phyloP scores from a whole-genome alignment of 164 flowering plant species.

The Piper longum region DNA sequence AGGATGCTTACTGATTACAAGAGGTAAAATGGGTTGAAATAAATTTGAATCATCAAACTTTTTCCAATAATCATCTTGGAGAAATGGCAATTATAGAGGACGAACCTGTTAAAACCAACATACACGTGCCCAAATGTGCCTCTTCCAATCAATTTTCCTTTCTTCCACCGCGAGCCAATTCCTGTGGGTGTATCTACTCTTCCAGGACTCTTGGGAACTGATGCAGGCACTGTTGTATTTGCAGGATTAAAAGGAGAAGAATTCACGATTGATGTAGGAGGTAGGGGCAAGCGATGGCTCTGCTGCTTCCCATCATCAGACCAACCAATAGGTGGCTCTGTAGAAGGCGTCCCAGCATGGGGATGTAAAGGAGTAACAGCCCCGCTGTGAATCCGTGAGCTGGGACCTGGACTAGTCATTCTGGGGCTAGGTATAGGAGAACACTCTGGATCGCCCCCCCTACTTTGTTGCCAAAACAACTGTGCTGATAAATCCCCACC shows the following conservation, averaged over 20 bases:
- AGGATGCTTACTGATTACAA: too few species aligned
- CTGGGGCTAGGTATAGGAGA: conserved; percentile 48
- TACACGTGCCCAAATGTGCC: conserved; percentile 97
- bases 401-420: conserved; percentile 54
- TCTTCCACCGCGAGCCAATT: conserved; percentile 91
- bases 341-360: conserved; percentile 44
- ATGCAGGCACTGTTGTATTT: conserved; percentile 46
- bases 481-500: conserved; percentile 33
- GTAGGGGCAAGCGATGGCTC: conserved; percentile 79
- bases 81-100: neutral
- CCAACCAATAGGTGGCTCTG: conserved; percentile 48
- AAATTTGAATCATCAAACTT: neutral
- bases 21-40: too few species aligned
- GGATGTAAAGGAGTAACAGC: conserved; percentile 87
- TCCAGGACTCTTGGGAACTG: conserved; percentile 85
- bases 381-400: conserved; percentile 67
- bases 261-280: conserved; percentile 44
- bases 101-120: conserved; percentile 80
- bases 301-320: conserved; percentile 76
- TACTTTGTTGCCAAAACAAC: conserved; percentile 32
- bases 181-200: conserved; percentile 61
- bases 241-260: conserved; percentile 56
- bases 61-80: neutral
- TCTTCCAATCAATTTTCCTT: conserved; percentile 76
- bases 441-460: conserved; percentile 33